Evolutionary conservation across 1,139 yeast genomes (phyloP).

Genomic region (Diutina mesorugosa): DNA sequence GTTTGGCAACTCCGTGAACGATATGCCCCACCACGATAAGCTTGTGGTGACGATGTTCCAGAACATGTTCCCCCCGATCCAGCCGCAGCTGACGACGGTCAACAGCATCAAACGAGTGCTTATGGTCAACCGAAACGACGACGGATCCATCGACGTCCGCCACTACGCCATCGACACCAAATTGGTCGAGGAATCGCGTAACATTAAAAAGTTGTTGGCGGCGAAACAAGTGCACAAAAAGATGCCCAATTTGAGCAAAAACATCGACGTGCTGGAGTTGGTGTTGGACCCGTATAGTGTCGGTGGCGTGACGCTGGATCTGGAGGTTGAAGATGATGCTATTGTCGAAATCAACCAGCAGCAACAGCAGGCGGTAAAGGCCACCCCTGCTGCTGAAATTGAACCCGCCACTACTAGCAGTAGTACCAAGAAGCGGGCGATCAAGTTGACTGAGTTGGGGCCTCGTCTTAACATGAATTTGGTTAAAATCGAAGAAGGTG

Average conservation of each 20-base stretch:
- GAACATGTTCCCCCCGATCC: constrained; percentile 89
- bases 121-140: constrained; percentile 59
- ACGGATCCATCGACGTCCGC: constrained; percentile 69
- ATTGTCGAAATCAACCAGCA: constrained; percentile 50
- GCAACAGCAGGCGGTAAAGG: constrained; percentile 15
- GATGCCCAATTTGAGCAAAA: constrained; percentile 61
- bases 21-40: constrained; percentile 58
- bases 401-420: constrained; percentile 4
- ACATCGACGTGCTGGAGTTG: constrained; percentile 70
- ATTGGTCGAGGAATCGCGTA: constrained; percentile 71
- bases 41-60: constrained; percentile 84
- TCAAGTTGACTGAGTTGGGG: constrained; percentile 85
- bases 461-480: constrained; percentile 74
- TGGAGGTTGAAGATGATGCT: constrained; percentile 90
- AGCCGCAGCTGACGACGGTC: constrained; percentile 68
- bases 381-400: constrained; percentile 6
- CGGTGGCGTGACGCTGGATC: constrained; percentile 76
- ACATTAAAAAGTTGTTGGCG: constrained; percentile 63
- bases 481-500: constrained; percentile 85
- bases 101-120: constrained; percentile 71
- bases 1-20: constrained; percentile 42
- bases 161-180: constrained; percentile 88
- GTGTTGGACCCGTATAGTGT: constrained; percentile 73
- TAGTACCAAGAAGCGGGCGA: constrained; percentile 60
- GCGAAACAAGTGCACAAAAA: constrained; percentile 52